Evolutionary conservation across 2,329 filamentous ascomycete genomes (phyloP).

Genomic region (Verticillium klebahnii): DNA sequence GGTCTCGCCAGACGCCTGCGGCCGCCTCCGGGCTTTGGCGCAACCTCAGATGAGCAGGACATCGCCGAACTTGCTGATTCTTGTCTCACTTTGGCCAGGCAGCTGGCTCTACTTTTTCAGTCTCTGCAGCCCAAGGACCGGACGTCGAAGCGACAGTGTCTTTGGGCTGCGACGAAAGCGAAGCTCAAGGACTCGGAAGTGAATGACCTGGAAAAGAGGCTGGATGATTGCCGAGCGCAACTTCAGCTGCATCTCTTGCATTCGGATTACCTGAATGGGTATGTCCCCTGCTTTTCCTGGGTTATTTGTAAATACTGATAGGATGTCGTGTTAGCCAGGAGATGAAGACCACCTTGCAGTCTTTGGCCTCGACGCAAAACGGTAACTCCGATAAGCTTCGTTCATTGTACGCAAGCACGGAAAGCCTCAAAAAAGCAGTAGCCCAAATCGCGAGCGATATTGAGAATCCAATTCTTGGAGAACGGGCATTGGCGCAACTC

Average conservation of each 20-base stretch:
- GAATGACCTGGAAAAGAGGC: conserved; percentile 5
- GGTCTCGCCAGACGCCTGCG: neutral
- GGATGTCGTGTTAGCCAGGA: neutral
- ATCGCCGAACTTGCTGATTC: conserved; percentile 6
- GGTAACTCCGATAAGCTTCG: neutral
- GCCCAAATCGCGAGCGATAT: neutral
- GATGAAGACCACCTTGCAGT: neutral
- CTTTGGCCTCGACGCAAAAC: neutral
- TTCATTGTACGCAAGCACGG: too few species aligned
- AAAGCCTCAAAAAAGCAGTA: neutral
- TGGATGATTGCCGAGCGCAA: conserved; percentile 10
- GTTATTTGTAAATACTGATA: neutral
- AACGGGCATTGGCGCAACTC: neutral
- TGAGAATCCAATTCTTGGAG: neutral
- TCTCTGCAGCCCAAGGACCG: conserved; percentile 8
- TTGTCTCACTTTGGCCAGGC: conserved; percentile 4
- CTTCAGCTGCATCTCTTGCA: conserved; percentile 6
- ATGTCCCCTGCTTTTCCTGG: neutral
- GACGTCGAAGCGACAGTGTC: conserved; percentile 8
- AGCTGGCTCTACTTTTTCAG: conserved; percentile 6
- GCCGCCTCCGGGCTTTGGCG: neutral
- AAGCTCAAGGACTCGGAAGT: conserved; percentile 7
- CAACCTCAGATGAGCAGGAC: conserved; percentile 2
- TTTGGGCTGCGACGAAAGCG: conserved; percentile 9
- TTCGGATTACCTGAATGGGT: neutral